Conservation (phyloP, 257 asterid species). For the Prunella vulgaris region DNA sequence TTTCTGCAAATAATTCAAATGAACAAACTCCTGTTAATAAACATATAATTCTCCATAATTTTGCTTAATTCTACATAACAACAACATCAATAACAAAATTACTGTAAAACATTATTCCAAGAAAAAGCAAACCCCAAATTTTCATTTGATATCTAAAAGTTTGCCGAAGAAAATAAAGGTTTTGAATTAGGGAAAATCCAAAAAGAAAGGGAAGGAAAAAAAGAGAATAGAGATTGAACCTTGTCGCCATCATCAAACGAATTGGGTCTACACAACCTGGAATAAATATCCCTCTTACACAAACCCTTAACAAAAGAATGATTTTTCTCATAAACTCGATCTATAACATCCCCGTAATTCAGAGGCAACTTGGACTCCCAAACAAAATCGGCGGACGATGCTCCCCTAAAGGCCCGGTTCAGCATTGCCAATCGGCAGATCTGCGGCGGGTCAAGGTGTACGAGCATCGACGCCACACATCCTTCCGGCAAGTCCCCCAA, state of each 20-base stretch:
- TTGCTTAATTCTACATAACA: no score
- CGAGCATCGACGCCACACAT: slow-evolving; percentile 68
- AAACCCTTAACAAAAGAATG: slow-evolving; percentile 21
- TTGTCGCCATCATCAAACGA: slow-evolving; percentile 69
- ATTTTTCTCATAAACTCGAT: slow-evolving; percentile 39
- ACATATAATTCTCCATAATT: not conserved
- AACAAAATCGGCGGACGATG: slow-evolving; percentile 78
- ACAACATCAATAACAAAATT: not conserved
- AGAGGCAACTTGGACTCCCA: slow-evolving; percentile 76
- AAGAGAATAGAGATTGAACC: slow-evolving; percentile 34
- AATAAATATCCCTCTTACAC: slow-evolving; percentile 55
- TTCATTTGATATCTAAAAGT: not conserved
- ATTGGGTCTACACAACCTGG: slow-evolving; percentile 50
- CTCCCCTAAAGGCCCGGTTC: slow-evolving; percentile 72
- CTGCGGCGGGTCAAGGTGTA: slow-evolving; percentile 71
- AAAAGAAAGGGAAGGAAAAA: not conserved
- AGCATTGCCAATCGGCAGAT: slow-evolving; percentile 66
- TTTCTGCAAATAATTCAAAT: slow-evolving; percentile 50
- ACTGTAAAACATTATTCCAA: not conserved
- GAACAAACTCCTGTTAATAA: not conserved
- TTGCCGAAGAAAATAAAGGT: no score
- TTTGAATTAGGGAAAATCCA: not conserved
- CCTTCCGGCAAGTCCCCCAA: slow-evolving; percentile 81
- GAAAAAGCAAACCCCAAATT: not conserved
- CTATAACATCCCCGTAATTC: slow-evolving; percentile 56